Evolutionary conservation across 2,329 filamentous ascomycete species (phyloP).

Genomic region (Penicillium sp.): DNA sequence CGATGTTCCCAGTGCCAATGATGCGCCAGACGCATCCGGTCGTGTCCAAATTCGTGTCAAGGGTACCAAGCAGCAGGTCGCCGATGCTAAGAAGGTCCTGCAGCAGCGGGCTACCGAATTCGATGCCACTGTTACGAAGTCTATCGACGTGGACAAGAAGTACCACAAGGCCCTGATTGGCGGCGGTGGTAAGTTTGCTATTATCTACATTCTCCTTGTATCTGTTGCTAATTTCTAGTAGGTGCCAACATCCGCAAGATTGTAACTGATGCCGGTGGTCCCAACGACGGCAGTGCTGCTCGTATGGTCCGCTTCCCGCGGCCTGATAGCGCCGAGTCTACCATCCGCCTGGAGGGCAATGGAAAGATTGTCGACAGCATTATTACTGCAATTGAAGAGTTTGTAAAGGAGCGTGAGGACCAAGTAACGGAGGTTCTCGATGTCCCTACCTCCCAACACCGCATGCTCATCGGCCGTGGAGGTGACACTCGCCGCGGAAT

Average conservation of each 20-base stretch:
- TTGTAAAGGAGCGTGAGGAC: conserved; percentile 79
- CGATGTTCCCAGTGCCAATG: conserved; percentile 80
- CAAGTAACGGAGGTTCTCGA: conserved; percentile 77
- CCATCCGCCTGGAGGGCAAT: conserved; percentile 84
- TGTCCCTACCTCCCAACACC: conserved; percentile 85
- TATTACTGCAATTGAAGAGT: conserved; percentile 72
- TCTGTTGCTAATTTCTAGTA: conserved; percentile 48
- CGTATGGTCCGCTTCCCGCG: conserved; percentile 94
- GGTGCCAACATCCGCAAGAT: conserved; percentile 83
- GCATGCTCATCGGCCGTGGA: conserved; percentile 84
- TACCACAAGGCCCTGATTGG: conserved; percentile 86
- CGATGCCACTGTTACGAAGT: conserved; percentile 82
- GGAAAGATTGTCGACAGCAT: conserved; percentile 86
- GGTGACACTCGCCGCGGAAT: conserved; percentile 83
- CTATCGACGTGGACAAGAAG: conserved; percentile 89
- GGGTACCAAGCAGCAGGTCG: conserved; percentile 87
- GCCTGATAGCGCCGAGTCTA: conserved; percentile 75
- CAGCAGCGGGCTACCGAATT: conserved; percentile 84
- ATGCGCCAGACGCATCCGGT: conserved; percentile 62
- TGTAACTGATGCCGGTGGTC: conserved; percentile 82
- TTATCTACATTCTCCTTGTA: neutral
- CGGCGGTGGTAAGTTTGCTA: conserved; percentile 67
- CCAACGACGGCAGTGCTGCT: conserved; percentile 79
- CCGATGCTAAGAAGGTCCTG: conserved; percentile 85
- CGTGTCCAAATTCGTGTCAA: conserved; percentile 86